Percentiles rank a stretch among this genome's conserved stretches.
These are phyloP conservation scores for Batkoa obscura DNA, from an alignment of 371 early-diverging fungal species.

Conservation along the genomic window DNA sequence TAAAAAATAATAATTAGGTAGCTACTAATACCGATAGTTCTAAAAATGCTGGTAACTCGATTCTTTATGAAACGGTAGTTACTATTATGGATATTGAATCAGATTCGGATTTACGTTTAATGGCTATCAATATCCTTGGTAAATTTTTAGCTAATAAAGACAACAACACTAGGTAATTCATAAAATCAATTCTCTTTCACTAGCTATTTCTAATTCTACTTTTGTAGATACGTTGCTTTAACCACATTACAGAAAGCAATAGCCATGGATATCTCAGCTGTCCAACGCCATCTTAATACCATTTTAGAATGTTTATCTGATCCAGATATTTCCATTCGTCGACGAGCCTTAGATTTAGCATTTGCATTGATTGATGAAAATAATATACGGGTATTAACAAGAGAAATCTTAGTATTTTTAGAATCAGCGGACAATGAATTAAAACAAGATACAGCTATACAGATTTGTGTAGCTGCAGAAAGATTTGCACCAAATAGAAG, in stretches of 20 bases:
- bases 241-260: slow-evolving; percentile 80
- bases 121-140: slow-evolving; percentile 94
- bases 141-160: slow-evolving; percentile 84
- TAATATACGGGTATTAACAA: slow-evolving; percentile 82
- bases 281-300: slow-evolving; percentile 93
- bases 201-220: not conserved
- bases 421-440: slow-evolving; percentile 77
- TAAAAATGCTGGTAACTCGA: slow-evolving; percentile 93
- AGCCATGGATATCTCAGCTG: slow-evolving; percentile 71
- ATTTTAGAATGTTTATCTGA: slow-evolving; percentile 90
- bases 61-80: slow-evolving; percentile 87
- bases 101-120: slow-evolving; percentile 73
- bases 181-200: not conserved
- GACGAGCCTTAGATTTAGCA: slow-evolving; percentile 86
- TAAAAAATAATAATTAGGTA: slow-evolving; percentile 21
- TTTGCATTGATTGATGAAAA: slow-evolving; percentile 84
- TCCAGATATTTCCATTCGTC: slow-evolving; percentile 86
- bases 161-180: slow-evolving; percentile 77
- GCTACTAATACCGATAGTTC: slow-evolving; percentile 87
- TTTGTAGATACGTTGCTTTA: slow-evolving; percentile 91
- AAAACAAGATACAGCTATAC: slow-evolving; percentile 69
- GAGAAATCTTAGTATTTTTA: slow-evolving; percentile 80
- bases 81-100: slow-evolving; percentile 91
- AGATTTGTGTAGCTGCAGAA: slow-evolving; percentile 77
- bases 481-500: slow-evolving; percentile 71